These are phyloP conservation scores for Lachancea dasiensis DNA, from an alignment of 805 yeast species.

Conservation along the genomic window DNA sequence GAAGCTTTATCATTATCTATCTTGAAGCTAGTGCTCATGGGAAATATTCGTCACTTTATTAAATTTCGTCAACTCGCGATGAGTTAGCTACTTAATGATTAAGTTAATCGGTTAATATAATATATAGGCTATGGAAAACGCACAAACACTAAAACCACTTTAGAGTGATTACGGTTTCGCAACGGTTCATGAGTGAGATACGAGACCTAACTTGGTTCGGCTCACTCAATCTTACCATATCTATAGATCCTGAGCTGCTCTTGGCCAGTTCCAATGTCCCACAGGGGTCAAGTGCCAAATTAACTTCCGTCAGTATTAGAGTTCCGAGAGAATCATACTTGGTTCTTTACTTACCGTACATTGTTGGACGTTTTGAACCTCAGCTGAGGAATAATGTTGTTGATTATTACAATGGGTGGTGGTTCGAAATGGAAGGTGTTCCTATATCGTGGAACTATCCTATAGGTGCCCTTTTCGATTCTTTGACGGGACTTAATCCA, in stretches of 20 bases:
- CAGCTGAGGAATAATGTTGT: slow-evolving; percentile 28
- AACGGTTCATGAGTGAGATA: slow-evolving; percentile 26
- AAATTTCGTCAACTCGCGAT: slow-evolving; percentile 2
- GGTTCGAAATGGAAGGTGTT: slow-evolving; percentile 62
- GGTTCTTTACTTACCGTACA: slow-evolving; percentile 36
- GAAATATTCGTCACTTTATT: background rate
- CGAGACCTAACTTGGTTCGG: slow-evolving; percentile 50
- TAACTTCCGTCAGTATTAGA: slow-evolving; percentile 19
- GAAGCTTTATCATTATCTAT: slow-evolving; percentile 1
- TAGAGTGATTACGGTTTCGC: too few relatives aligned
- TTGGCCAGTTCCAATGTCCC: slow-evolving; percentile 7
- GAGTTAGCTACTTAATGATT: slow-evolving; percentile 1
- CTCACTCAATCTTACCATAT: slow-evolving; percentile 39
- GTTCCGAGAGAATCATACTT: slow-evolving; percentile 47
- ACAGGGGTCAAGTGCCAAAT: slow-evolving; percentile 7
- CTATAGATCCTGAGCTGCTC: slow-evolving; percentile 19
- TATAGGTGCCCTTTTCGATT: slow-evolving; percentile 60
- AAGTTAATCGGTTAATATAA: too few relatives aligned
- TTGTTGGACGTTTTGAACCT: slow-evolving; percentile 37
- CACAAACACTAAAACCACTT: background rate
- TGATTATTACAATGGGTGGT: slow-evolving; percentile 35
- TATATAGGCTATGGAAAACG: too few relatives aligned
- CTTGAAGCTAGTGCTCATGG: background rate
- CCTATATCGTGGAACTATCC: slow-evolving; percentile 79
- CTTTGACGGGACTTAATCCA: slow-evolving; percentile 38